These are phyloP conservation scores for Maudiozyma saulgeensis DNA, from an alignment of 805 yeast genomes.

Conservation along the genomic window DNA sequence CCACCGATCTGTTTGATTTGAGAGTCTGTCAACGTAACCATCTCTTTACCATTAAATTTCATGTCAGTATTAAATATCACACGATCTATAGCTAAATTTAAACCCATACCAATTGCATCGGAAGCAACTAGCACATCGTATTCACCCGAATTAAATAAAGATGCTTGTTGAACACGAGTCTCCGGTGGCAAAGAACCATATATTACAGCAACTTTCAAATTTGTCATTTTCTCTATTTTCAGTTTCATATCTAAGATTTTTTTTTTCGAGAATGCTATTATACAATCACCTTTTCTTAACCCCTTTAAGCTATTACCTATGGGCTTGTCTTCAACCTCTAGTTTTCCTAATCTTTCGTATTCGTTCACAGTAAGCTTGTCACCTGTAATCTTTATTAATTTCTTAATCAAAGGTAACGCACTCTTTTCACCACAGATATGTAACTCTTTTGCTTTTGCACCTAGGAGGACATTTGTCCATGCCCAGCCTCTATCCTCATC, in stretches of 20 bases:
- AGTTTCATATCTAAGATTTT: conserved; percentile 61
- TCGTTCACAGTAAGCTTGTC: conserved; percentile 64
- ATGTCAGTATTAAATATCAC: conserved; percentile 58
- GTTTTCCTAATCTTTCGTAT: conserved; percentile 67
- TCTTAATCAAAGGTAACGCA: conserved; percentile 56
- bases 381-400: conserved; percentile 60
- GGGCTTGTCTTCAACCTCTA: conserved; percentile 42
- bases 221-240: conserved; percentile 53
- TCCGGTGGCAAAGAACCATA: conserved; percentile 97
- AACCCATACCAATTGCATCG: conserved; percentile 97
- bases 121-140: conserved; percentile 85
- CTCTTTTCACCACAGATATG: conserved; percentile 93
- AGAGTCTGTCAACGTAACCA: conserved; percentile 45
- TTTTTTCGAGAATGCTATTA: conserved; percentile 76
- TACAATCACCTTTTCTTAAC: conserved; percentile 67
- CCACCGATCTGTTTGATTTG: conserved; percentile 90
- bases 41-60: conserved; percentile 61
- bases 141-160: conserved; percentile 64
- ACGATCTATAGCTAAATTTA: conserved; percentile 75
- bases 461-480: conserved; percentile 87
- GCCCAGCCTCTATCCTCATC: conserved; percentile 80
- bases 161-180: conserved; percentile 77
- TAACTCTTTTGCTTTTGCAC: conserved; percentile 74
- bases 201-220: conserved; percentile 70
- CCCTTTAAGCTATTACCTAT: conserved; percentile 19